A percentile compares a stretch with the other conserved stretches of the same genome.
Evolutionary conservation across 1,284 basidiomycete species (phyloP).

Genomic region (Stygiomarasmius scandens): DNA sequence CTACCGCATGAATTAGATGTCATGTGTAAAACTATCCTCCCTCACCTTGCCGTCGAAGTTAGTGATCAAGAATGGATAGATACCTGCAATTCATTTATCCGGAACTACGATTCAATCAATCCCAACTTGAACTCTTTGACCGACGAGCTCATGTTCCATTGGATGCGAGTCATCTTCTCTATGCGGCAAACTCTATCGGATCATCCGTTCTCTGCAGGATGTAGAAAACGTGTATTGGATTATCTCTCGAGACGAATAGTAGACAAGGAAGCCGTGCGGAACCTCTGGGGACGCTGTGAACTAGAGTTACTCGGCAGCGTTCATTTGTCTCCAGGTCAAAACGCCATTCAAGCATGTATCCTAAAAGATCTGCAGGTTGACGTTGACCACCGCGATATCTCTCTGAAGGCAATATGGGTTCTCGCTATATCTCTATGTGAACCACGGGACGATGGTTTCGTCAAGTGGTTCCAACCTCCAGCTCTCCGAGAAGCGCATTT

Average conservation of each 20-base stretch:
- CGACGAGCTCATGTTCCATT: neutral
- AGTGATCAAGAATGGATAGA: neutral
- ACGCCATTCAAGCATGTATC: neutral
- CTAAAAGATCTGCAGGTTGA: neutral
- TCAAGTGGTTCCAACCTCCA: neutral
- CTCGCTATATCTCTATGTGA: neutral
- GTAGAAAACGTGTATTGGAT: neutral
- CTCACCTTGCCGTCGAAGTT: neutral
- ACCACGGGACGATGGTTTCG: neutral
- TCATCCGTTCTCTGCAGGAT: neutral
- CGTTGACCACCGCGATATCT: neutral
- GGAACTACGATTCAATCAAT: neutral
- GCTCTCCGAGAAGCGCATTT: neutral
- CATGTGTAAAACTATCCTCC: neutral
- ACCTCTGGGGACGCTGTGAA: neutral
- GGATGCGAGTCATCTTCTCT: neutral
- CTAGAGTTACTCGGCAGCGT: neutral
- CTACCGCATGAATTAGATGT: neutral
- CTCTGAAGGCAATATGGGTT: neutral
- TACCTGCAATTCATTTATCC: neutral
- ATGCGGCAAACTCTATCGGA: neutral
- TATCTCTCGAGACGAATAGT: neutral
- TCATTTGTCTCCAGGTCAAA: neutral
- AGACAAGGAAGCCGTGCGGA: neutral
- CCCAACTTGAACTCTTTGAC: neutral